These are phyloP conservation scores for Mesembryanthemum crystallinum DNA, from an alignment of 148 eudicot genomes.

Conservation along the genomic window DNA sequence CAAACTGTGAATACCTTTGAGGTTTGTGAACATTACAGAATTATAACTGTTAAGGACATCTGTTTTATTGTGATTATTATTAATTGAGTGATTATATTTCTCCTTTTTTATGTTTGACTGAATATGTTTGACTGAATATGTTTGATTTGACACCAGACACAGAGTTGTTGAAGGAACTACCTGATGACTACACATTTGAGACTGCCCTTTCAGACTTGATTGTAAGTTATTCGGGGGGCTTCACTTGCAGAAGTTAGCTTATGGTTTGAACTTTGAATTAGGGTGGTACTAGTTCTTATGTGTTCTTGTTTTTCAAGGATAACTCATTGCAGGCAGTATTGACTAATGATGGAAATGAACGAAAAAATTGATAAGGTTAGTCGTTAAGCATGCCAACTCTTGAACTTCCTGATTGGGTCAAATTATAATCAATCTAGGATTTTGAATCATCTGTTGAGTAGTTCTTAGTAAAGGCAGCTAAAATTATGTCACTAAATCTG, in stretches of 20 bases:
- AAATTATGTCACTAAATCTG: neutral
- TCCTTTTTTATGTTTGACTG: conserved; percentile 4
- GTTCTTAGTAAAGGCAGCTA: neutral
- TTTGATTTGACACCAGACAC: conserved; percentile 87
- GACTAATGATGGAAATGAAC: conserved; percentile 40
- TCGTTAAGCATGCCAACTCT: neutral
- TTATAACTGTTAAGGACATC: neutral
- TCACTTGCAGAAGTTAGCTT: neutral
- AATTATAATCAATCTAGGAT: neutral
- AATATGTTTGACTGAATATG: no score
- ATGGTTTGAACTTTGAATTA: neutral
- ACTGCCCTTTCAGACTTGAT: conserved; percentile 80
- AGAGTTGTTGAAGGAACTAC: conserved; percentile 64
- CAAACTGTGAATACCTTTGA: conserved; percentile 41
- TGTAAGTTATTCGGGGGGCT: conserved; percentile 37
- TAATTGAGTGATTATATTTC: neutral
- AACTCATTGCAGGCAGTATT: conserved; percentile 86
- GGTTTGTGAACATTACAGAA: conserved; percentile 38
- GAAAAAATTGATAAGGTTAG: conserved; percentile 55
- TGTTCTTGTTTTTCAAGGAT: conserved; percentile 42
- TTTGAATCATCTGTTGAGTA: neutral
- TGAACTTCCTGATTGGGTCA: neutral
- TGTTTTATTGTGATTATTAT: conserved; percentile 3
- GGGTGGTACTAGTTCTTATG: neutral
- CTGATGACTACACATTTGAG: conserved; percentile 67